A percentile compares a stretch with the other conserved stretches of the same genome.
These are phyloP conservation scores for Tetrapyrgos nigripes DNA, from an alignment of 1,284 basidiomycete species.

Conservation along the genomic window DNA sequence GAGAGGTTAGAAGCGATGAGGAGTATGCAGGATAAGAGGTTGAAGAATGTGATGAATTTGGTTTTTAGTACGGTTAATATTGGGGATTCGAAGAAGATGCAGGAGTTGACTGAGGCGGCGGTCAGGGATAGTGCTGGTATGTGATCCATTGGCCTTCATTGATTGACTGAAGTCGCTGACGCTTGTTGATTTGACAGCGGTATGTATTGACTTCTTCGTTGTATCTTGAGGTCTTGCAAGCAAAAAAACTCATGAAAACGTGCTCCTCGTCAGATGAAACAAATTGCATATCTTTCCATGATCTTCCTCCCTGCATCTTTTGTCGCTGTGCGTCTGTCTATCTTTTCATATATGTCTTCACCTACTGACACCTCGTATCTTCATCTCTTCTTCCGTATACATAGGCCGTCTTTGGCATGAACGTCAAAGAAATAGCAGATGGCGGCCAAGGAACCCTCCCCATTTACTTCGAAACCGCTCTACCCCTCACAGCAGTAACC, in stretches of 20 bases:
- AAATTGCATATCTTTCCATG: slow-evolving; percentile 46
- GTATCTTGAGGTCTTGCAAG: neutral
- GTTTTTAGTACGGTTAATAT: slow-evolving; percentile 55
- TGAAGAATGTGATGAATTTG: slow-evolving; percentile 56
- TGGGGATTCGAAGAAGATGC: slow-evolving; percentile 45
- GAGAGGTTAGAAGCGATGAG: slow-evolving; percentile 44
- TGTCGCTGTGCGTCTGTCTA: slow-evolving; percentile 35
- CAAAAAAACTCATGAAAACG: slow-evolving; percentile 23
- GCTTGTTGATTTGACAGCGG: neutral
- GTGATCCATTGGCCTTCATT: neutral
- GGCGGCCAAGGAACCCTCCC: slow-evolving; percentile 36
- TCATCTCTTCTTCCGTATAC: neutral
- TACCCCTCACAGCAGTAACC: slow-evolving; percentile 44
- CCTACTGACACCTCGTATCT: neutral
- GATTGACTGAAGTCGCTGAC: neutral
- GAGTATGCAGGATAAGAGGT: slow-evolving; percentile 46
- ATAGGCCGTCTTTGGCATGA: slow-evolving; percentile 51
- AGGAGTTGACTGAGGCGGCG: slow-evolving; percentile 42
- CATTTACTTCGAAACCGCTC: slow-evolving; percentile 41
- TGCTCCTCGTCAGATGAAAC: slow-evolving; percentile 36
- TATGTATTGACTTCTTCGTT: neutral
- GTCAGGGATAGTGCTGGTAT: slow-evolving; percentile 35
- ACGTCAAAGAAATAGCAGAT: slow-evolving; percentile 42
- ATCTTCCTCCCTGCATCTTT: slow-evolving; percentile 44
- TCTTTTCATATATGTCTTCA: slow-evolving; percentile 1